These are phyloP conservation scores for Potentilla sterilis DNA, from an alignment of 306 rosid species.

Conservation along the genomic window DNA sequence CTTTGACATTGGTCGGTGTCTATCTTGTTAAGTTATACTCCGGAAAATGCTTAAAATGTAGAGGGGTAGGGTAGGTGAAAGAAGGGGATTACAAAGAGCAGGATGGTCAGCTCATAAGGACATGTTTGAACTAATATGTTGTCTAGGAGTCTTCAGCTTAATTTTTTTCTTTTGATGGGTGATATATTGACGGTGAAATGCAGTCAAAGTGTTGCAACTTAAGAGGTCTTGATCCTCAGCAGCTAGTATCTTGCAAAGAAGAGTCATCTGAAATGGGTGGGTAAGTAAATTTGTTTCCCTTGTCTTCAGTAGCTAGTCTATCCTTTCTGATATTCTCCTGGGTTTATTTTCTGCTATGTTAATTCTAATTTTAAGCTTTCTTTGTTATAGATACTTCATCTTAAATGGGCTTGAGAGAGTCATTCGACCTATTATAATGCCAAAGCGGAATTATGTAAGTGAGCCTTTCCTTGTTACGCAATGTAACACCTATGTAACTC, in stretches of 20 bases:
- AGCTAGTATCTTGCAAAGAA: constrained; percentile 70
- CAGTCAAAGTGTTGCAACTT: constrained; percentile 88
- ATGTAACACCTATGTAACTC: neutral
- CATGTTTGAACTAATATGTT: neutral
- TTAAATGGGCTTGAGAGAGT: constrained; percentile 92
- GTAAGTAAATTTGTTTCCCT: constrained; percentile 49
- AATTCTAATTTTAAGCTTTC: constrained; percentile 3
- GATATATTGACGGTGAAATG: constrained; percentile 23
- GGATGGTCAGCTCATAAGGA: neutral
- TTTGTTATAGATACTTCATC: constrained; percentile 69
- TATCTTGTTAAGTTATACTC: no score
- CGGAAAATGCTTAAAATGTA: no score
- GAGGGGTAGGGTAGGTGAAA: neutral
- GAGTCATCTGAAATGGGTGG: constrained; percentile 99
- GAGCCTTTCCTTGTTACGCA: constrained; percentile 14
- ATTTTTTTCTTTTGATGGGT: neutral
- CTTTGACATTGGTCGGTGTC: no score
- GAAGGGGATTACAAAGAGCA: neutral
- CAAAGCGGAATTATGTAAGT: constrained; percentile 88
- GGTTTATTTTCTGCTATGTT: constrained; percentile 14
- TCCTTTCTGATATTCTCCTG: neutral
- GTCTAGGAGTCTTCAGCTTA: neutral
- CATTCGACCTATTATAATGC: constrained; percentile 74
- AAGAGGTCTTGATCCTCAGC: constrained; percentile 54
- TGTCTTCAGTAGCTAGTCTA: neutral